Evolutionary conservation across 2,329 filamentous ascomycete species (phyloP).

Genomic region (Neofusicoccum umdonicola): DNA sequence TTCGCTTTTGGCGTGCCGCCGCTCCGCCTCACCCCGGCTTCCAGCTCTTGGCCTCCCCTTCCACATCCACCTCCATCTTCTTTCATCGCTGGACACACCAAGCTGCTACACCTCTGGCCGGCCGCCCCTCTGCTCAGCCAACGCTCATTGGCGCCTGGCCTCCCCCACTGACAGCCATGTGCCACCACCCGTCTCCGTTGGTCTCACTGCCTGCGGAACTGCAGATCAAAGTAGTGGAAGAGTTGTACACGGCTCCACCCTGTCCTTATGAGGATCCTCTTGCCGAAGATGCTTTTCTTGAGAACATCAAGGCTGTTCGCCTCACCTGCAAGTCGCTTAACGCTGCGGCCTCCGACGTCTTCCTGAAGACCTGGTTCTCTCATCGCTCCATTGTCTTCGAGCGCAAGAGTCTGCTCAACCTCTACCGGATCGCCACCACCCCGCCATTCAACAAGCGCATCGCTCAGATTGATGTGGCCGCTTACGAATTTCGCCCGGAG

Average conservation of each 20-base stretch:
- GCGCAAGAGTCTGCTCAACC: conserved; percentile 18
- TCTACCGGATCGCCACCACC: conserved; percentile 14
- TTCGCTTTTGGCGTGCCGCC: background rate
- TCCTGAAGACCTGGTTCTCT: conserved; percentile 20
- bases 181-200: background rate
- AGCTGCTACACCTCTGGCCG: background rate
- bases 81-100: background rate
- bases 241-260: conserved; percentile 18
- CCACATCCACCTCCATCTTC: background rate
- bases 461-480: background rate
- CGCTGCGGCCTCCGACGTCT: conserved; percentile 18
- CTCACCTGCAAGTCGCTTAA: conserved; percentile 19
- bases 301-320: conserved; percentile 19
- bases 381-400: conserved; percentile 17
- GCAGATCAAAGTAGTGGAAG: conserved; percentile 20
- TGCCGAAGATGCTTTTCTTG: conserved; percentile 17
- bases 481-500: background rate
- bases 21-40: background rate
- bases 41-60: background rate
- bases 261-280: conserved; percentile 10
- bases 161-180: background rate
- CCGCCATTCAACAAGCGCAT: conserved; percentile 1
- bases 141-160: background rate
- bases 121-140: background rate
- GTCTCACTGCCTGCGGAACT: conserved; percentile 19